Percentiles rank a stretch among this genome's conserved stretches.
Conservation (phyloP, 139 green algal species). For the Nannochloris sp. region DNA sequence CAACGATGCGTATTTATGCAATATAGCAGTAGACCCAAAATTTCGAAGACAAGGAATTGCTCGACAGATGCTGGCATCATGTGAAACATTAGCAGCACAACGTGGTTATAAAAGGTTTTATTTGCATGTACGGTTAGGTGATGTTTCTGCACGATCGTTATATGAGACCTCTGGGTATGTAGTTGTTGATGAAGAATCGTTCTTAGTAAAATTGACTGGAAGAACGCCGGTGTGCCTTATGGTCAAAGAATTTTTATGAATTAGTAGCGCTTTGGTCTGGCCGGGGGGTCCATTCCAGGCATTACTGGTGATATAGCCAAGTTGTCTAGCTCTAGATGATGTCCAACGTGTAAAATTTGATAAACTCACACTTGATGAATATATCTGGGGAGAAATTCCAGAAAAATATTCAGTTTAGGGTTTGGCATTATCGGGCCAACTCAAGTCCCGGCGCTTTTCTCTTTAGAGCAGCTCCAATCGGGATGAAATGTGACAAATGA, state of each 20-base stretch:
- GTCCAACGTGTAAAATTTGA: no score
- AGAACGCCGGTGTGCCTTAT: not conserved
- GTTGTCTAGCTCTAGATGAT: no score
- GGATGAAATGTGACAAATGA: no score
- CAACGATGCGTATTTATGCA: conserved; percentile 13
- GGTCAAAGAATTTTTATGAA: conserved; percentile 1
- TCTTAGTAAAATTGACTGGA: not conserved
- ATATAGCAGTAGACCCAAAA: conserved; percentile 9
- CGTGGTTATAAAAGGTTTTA: not conserved
- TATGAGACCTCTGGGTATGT: conserved; percentile 4
- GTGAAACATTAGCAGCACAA: not conserved
- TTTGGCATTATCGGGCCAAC: no score
- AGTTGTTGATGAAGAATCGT: not conserved
- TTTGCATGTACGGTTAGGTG: conserved; percentile 4
- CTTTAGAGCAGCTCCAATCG: no score
- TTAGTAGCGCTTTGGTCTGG: no score
- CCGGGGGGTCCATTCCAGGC: no score
- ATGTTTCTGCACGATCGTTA: not conserved
- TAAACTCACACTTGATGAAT: no score
- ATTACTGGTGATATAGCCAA: no score
- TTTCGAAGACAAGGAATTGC: conserved; percentile 4
- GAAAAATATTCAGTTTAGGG: no score
- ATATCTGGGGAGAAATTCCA: no score
- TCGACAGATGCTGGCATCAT: not conserved
- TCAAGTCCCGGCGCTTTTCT: no score